Base-by-base conservation (phyloP, 352 stramenopile species). In the Peronospora tabacina region DNA sequence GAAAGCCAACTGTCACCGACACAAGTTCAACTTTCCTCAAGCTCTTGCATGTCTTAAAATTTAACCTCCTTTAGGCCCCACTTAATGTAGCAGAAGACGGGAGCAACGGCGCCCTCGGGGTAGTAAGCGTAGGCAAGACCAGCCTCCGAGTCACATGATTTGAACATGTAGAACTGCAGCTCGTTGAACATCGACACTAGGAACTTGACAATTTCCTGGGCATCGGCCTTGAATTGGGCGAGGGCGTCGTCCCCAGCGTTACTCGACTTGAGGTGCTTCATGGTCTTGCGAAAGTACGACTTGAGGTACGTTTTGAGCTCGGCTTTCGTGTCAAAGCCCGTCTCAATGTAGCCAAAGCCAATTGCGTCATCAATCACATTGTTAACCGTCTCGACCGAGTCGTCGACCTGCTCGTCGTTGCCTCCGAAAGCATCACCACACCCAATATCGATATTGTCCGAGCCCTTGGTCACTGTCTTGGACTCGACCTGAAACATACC, bases 261-360 rank as follows among this genome's bases (percentile, higher is more conserved):
- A 8, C 56, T 62, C 1, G 68, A 52, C 67, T 80, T 83, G 44
- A 81, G 68, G 62, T 80, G 44, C 58, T 83, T 83, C 68, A 83
- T 81, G 41, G 61, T 52, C 68, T 83, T 83, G 45, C 72, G 72
- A 57, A 83, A 83, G 60, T 68, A 78, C 49, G 68, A 78, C 69
- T 83, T 83, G 49, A 83, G 66, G 64, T 83, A 83, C 54, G 69
- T 77, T 65, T 83, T 83, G 20, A 83, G 63, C 59, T 83, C 72
- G 9, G 69, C 57, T 65, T 78, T 80, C 42, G 68, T 77, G 60
- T 75, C 70, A 50, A 83, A 83, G 45, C 66, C 67, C 39, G 68
- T 83, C 59, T 83, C 72, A 6, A 70, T 63, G 62, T 83, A 83
- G 41, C 66, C 69, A 35, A 83, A 83, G 50, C 72, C 72, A 16